A percentile compares a stretch with the other conserved stretches of the same genome.
These are phyloP conservation scores for Trametes villosa DNA, from an alignment of 768 basidiomycete species.

Conservation along the genomic window DNA sequence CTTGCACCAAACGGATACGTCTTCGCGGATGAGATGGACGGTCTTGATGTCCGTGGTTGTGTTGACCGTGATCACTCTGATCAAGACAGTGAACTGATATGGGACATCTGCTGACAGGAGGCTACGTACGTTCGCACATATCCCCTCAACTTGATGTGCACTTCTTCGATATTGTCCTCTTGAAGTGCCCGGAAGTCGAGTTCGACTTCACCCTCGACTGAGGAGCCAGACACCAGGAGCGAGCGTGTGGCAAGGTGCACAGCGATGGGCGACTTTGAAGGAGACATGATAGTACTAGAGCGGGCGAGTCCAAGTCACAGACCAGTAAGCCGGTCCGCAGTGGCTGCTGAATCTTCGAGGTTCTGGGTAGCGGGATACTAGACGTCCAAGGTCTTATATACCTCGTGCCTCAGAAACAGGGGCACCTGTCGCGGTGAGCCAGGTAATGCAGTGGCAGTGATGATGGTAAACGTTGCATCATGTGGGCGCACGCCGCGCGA, in stretches of 20 bases:
- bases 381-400: too few species aligned
- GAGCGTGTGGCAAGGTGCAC: background rate
- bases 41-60: background rate
- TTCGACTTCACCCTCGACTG: slow-evolving; percentile 18
- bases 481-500: too few species aligned
- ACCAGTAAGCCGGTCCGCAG: too few species aligned
- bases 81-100: too few species aligned
- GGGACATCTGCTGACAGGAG: background rate
- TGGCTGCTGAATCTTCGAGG: too few species aligned
- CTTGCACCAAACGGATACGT: slow-evolving; percentile 6
- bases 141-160: slow-evolving; percentile 16
- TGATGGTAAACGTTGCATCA: too few species aligned
- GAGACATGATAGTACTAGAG: background rate
- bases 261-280: background rate
- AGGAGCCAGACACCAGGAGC: slow-evolving; percentile 4
- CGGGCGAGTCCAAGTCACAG: too few species aligned
- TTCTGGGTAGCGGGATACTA: too few species aligned
- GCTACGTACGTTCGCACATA: slow-evolving; percentile 12
- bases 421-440: too few species aligned
- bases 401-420: too few species aligned
- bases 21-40: slow-evolving; percentile 1
- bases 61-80: background rate
- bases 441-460: too few species aligned
- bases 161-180: slow-evolving; percentile 14
- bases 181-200: slow-evolving; percentile 12